Evolutionary conservation across 495 filamentous ascomycete species (phyloP).

Genomic region (Venustampulla echinocandica): DNA sequence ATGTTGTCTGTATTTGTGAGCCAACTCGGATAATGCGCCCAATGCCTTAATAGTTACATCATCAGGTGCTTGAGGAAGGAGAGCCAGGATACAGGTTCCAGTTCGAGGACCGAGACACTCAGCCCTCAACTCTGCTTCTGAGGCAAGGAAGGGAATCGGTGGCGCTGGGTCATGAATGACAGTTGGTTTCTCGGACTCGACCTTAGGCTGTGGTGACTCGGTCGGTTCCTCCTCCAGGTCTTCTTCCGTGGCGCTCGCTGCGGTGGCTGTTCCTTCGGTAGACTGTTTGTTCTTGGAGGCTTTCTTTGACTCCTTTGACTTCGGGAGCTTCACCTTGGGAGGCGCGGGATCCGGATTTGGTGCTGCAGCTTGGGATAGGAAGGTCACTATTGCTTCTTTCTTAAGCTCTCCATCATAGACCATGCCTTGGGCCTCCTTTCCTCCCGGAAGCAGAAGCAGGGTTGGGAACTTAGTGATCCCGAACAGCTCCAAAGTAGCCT

Average conservation of each 20-base stretch:
- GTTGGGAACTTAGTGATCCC: conserved; percentile 71
- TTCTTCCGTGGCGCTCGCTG: conserved; percentile 25
- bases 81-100: conserved; percentile 75
- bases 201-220: conserved; percentile 27
- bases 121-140: conserved; percentile 50
- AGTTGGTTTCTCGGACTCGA: conserved; percentile 24
- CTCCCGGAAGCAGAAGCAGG: conserved; percentile 71
- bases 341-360: conserved; percentile 67
- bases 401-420: conserved; percentile 79
- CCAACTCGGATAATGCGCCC: conserved; percentile 59
- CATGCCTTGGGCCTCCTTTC: conserved; percentile 53
- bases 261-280: conserved; percentile 21
- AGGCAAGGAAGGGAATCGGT: conserved; percentile 43
- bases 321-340: conserved; percentile 40
- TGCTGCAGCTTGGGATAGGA: conserved; percentile 67
- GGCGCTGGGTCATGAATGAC: conserved; percentile 37
- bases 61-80: conserved; percentile 50
- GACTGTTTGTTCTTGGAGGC: conserved; percentile 38
- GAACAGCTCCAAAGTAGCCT: conserved; percentile 60
- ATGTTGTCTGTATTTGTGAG: conserved; percentile 58
- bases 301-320: conserved; percentile 41
- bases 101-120: conserved; percentile 70
- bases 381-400: conserved; percentile 73
- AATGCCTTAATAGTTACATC: conserved; percentile 52
- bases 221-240: conserved; percentile 33